A percentile compares a stretch with the other conserved stretches of the same genome.
Evolutionary conservation across 2,329 filamentous ascomycete species (phyloP).

Genomic region (Alternaria ventricosa): DNA sequence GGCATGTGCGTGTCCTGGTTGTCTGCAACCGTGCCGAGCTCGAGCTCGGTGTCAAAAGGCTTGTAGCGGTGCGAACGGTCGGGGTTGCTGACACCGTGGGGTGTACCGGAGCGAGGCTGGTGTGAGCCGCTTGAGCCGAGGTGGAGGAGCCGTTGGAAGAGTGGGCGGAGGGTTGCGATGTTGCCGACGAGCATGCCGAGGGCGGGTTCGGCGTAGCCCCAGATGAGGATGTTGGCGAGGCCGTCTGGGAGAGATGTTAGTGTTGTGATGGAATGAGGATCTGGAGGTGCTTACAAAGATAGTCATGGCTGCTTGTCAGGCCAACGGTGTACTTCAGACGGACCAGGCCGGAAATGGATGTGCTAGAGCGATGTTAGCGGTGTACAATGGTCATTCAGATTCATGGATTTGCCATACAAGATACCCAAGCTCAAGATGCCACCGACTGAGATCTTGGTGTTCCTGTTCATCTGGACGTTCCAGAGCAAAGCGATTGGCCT

Average conservation of each 20-base stretch:
- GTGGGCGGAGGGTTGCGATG: conserved; percentile 42
- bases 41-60: conserved; percentile 10
- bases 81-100: neutral
- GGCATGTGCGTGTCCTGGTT: neutral
- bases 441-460: conserved; percentile 33
- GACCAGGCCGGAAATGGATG: conserved; percentile 35
- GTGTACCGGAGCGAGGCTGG: neutral
- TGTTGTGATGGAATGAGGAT: neutral
- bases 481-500: conserved; percentile 33
- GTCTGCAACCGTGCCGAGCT: conserved; percentile 6
- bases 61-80: conserved; percentile 11
- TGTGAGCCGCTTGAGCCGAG: conserved; percentile 17
- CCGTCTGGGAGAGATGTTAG: conserved; percentile 16
- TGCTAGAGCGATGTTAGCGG: conserved; percentile 3
- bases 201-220: conserved; percentile 48
- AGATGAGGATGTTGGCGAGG: conserved; percentile 45
- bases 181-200: conserved; percentile 46
- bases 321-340: conserved; percentile 41
- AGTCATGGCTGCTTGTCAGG: conserved; percentile 41
- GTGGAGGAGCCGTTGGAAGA: conserved; percentile 35
- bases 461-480: conserved; percentile 35
- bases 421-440: conserved; percentile 30
- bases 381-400: too few species aligned
- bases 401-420: conserved; percentile 16
- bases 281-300: conserved; percentile 24